These are phyloP conservation scores for Neopestalotiopsis rosae DNA, from an alignment of 2,329 filamentous ascomycete species.

Conservation along the genomic window DNA sequence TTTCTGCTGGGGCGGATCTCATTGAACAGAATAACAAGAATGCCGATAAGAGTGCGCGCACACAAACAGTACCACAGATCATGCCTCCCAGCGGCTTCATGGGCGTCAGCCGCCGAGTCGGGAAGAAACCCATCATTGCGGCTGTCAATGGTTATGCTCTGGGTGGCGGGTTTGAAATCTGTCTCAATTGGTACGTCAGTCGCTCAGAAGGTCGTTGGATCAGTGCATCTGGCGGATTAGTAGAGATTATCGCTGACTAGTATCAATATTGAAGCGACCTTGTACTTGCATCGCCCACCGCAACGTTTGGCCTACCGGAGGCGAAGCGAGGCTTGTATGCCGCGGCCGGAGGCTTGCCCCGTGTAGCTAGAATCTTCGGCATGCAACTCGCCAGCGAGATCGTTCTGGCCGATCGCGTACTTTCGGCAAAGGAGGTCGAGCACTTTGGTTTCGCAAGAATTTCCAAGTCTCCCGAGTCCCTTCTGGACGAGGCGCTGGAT, in stretches of 20 bases:
- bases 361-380: slow-evolving; percentile 53
- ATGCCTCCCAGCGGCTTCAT: slow-evolving; percentile 54
- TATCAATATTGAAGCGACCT: slow-evolving; percentile 44
- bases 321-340: slow-evolving; percentile 59
- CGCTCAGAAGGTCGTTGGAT: background rate
- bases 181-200: slow-evolving; percentile 54
- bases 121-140: slow-evolving; percentile 66
- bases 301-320: slow-evolving; percentile 59
- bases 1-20: slow-evolving; percentile 61
- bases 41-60: slow-evolving; percentile 28
- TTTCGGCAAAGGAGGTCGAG: slow-evolving; percentile 49
- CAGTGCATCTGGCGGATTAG: background rate
- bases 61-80: slow-evolving; percentile 36
- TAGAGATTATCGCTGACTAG: no score
- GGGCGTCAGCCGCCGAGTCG: slow-evolving; percentile 58
- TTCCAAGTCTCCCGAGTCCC: slow-evolving; percentile 35
- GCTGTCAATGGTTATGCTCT: slow-evolving; percentile 63
- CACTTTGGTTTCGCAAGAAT: slow-evolving; percentile 48
- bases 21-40: slow-evolving; percentile 46
- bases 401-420: slow-evolving; percentile 50
- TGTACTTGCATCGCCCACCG: slow-evolving; percentile 56
- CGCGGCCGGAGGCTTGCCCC: slow-evolving; percentile 55
- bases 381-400: slow-evolving; percentile 55
- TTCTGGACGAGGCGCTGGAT: slow-evolving; percentile 42
- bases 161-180: slow-evolving; percentile 63